phyloP scores from a whole-genome alignment of 2,329 filamentous ascomycete species.

The Neofusicoccum parvum region DNA sequence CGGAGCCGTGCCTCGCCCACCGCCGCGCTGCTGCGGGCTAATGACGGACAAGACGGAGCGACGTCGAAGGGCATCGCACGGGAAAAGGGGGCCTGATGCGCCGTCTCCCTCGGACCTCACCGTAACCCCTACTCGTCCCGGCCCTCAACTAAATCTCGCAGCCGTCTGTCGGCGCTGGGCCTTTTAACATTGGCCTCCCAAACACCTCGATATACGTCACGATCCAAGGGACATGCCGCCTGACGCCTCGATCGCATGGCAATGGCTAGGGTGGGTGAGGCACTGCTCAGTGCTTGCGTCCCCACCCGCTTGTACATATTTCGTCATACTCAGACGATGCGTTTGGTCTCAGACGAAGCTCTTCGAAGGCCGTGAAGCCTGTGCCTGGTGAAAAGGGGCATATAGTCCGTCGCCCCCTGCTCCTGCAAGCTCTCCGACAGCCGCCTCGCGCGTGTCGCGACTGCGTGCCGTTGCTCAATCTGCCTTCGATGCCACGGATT shows the following conservation, averaged over 20 bases:
- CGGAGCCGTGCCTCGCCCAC: neutral
- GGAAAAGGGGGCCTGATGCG: conserved; percentile 3
- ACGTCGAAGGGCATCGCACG: neutral
- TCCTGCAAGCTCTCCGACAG: neutral
- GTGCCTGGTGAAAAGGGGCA: neutral
- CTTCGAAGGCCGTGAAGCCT: neutral
- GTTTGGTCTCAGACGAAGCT: neutral
- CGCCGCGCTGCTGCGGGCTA: neutral
- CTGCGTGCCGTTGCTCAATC: neutral
- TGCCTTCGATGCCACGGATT: neutral
- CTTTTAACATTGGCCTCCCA: neutral
- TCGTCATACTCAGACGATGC: conserved; percentile 5
- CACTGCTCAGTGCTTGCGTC: neutral
- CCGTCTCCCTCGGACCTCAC: conserved; percentile 6
- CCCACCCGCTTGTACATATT: conserved; percentile 1
- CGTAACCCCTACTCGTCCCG: neutral
- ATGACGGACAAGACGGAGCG: neutral
- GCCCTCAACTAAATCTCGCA: conserved; percentile 15
- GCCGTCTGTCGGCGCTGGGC: neutral
- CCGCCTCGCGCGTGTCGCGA: neutral
- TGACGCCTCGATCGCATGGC: conserved; percentile 1
- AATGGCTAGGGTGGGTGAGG: neutral
- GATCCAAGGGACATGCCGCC: conserved; percentile 4
- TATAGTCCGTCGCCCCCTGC: neutral
- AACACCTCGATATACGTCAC: conserved; percentile 7